phyloP scores from a whole-genome alignment of 2,329 filamentous ascomycete genomes.

The Ophiostoma sp. region DNA sequence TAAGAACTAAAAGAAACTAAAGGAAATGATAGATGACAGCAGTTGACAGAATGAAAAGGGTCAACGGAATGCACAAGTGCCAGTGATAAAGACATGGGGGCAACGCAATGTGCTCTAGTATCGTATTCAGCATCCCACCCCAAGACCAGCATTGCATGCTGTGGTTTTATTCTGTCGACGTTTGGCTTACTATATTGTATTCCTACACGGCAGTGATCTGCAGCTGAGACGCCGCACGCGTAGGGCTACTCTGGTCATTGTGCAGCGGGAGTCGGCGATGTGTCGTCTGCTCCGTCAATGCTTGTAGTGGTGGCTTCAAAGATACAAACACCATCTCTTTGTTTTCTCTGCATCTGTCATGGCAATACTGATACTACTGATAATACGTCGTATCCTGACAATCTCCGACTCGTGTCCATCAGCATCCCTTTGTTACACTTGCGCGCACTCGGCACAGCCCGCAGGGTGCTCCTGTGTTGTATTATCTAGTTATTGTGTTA shows the following conservation, averaged over 20 bases:
- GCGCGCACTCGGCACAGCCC: conserved; percentile 10
- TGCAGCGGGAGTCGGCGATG: neutral
- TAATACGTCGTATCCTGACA: neutral
- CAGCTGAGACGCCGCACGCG: neutral
- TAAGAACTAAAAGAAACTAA: neutral
- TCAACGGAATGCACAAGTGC: neutral
- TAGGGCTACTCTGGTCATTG: no score
- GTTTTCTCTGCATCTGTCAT: neutral
- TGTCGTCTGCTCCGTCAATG: neutral
- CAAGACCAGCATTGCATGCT: neutral
- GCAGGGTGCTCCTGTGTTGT: conserved; percentile 6
- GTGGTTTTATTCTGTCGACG: neutral
- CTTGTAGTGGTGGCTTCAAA: neutral
- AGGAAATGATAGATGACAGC: neutral
- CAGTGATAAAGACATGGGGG: neutral
- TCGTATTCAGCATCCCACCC: neutral
- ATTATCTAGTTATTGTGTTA: neutral
- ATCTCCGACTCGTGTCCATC: neutral
- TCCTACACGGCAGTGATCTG: conserved; percentile 1
- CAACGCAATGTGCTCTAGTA: neutral
- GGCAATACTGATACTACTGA: neutral
- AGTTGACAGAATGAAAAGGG: neutral
- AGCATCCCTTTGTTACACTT: conserved; percentile 13
- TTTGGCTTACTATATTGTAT: neutral
- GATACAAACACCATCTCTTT: neutral